A percentile compares a stretch with the other conserved stretches of the same genome.
Conservation (phyloP, 1,139 yeast species). For the Hansenula lynferdii region DNA sequence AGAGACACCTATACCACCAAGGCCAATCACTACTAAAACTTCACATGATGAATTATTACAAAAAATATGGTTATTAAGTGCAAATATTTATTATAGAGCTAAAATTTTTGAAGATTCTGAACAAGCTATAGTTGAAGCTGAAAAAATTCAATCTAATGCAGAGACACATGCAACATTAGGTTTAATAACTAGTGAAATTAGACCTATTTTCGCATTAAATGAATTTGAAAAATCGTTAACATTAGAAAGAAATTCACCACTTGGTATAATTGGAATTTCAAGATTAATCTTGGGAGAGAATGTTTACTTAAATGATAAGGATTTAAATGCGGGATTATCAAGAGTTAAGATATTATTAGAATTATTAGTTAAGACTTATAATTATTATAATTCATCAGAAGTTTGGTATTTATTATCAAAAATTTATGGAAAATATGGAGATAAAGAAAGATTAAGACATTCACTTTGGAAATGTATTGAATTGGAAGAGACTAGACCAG, state of each 20-base stretch:
- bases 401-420: slow-evolving; percentile 69
- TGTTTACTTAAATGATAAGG: slow-evolving; percentile 41
- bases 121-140: slow-evolving; percentile 73
- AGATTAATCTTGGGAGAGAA: slow-evolving; percentile 39
- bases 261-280: slow-evolving; percentile 65
- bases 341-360: slow-evolving; percentile 63
- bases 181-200: slow-evolving; percentile 33
- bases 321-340: slow-evolving; percentile 59
- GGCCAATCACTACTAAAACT: slow-evolving; percentile 10
- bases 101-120: slow-evolving; percentile 58
- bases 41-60: slow-evolving; percentile 41
- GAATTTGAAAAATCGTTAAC: slow-evolving; percentile 70
- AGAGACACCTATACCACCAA: slow-evolving; percentile 2
- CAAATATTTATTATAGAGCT: slow-evolving; percentile 57
- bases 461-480: slow-evolving; percentile 66
- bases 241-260: slow-evolving; percentile 37
- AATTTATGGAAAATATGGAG: slow-evolving; percentile 60
- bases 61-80: slow-evolving; percentile 71
- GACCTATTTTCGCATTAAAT: slow-evolving; percentile 44
- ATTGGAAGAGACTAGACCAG: slow-evolving; percentile 64
- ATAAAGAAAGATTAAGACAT: slow-evolving; percentile 43
- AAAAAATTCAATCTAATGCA: slow-evolving; percentile 44
- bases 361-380: slow-evolving; percentile 42
- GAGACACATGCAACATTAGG: slow-evolving; percentile 55
- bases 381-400: slow-evolving; percentile 59